phyloP scores from a whole-genome alignment of 352 stramenopile genomes.

The Phytophthora sp. region DNA sequence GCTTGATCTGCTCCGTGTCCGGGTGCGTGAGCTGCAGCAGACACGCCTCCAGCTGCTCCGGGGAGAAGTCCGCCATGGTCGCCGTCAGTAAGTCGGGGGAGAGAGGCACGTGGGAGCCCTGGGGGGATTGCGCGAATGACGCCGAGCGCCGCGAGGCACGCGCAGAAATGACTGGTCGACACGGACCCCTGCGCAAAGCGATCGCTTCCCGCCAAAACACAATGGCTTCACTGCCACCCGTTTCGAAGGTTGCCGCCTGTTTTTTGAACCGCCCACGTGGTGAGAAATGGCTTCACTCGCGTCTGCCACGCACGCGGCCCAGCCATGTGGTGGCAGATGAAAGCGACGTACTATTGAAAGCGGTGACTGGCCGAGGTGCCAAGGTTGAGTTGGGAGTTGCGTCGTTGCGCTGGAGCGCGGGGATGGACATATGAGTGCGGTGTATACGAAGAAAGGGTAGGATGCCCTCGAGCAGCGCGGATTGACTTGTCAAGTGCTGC shows the following conservation, averaged over 20 bases:
- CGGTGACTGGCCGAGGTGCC: not conserved
- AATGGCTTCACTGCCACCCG: conserved; percentile 18
- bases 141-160: not conserved
- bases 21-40: conserved; percentile 92
- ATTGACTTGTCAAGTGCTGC: conserved; percentile 26
- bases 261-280: conserved; percentile 4
- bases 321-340: conserved; percentile 3
- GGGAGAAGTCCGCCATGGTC: conserved; percentile 82
- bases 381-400: not conserved
- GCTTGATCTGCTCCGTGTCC: conserved; percentile 95
- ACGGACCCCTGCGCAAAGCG: conserved; percentile 24
- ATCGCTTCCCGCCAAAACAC: conserved; percentile 30
- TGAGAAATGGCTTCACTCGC: conserved; percentile 38
- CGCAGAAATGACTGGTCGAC: conserved; percentile 47
- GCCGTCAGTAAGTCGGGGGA: conserved; percentile 14
- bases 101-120: not conserved
- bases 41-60: conserved; percentile 86
- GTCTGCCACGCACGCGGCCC: not conserved
- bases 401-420: conserved; percentile 11
- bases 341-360: conserved; percentile 6
- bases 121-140: conserved; percentile 34
- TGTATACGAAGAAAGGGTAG: conserved; percentile 27
- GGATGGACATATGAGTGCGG: conserved; percentile 15
- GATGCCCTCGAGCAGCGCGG: conserved; percentile 27
- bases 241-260: conserved; percentile 6